Base-by-base conservation (phyloP, 441 rosid genomes). In the Euphorbia schlechtendalii region DNA sequence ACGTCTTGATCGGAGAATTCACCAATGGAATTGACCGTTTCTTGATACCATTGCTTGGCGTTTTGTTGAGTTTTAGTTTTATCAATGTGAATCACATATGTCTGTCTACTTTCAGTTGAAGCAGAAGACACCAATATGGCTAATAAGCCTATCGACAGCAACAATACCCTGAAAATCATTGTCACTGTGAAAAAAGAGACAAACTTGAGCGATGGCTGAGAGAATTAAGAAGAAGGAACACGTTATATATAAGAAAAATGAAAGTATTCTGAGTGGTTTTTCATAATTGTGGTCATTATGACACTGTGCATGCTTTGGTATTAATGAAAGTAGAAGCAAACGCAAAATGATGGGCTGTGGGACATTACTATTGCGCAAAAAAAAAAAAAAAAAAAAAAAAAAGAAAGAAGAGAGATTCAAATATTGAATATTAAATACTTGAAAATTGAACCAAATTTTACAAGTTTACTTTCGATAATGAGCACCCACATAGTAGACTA, bases 81-180 rank as follows among this genome's bases (percentile, higher is more conserved):
- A 76, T 80, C 83, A 78, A 87, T 78, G 73, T 84, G 93, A 77
- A 92, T 80, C 14, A 92, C 66, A 70, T 92, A 89, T 8, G 92
- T 78, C 72, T 78, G 86, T 60, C n/a, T n/a, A n/a, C 66, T 70
- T 24, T 59, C 72, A 45, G 46, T 68, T 2, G 80, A 69, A 60
- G 84, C 87, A 61, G 69, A 51, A 62, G 79, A 64, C 13, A 43
- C 48, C 48, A 76, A 65, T 21, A 72, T 36, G 65, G 66, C 78
- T 78, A 78, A 22, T 54, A 73, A 56, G 71, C 70, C 73, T 27
- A 73, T 34, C 56, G 69, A 54, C 56, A 64, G 25, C 68, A 71
- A 59, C 28, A 25, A 64, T 63, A 62, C 45, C 62, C 75, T 57
- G 11, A 68, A 67, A 27, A 58, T 45, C 80, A 82, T 79, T 8